These are phyloP conservation scores for Diaporthe velutina DNA, from an alignment of 2,329 filamentous ascomycete genomes.

Conservation along the genomic window DNA sequence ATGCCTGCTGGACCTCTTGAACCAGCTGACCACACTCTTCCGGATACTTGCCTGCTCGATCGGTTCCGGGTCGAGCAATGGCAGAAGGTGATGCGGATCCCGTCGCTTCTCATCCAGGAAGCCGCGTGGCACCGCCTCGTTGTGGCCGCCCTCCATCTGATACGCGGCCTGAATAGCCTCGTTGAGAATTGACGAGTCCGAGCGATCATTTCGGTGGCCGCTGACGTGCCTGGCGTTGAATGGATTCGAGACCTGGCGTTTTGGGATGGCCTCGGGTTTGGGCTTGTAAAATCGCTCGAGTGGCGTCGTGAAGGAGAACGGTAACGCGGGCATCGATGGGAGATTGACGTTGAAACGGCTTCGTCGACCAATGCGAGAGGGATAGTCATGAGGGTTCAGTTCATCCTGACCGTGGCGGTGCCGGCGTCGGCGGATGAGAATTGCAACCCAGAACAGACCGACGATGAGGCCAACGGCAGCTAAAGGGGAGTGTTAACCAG, in stretches of 20 bases:
- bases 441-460: slow-evolving; percentile 27
- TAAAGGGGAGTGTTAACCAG: neutral
- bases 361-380: neutral
- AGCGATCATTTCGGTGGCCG: slow-evolving; percentile 15
- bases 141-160: slow-evolving; percentile 1
- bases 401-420: slow-evolving; percentile 7
- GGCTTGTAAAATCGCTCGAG: slow-evolving; percentile 14
- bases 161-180: slow-evolving; percentile 26
- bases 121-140: slow-evolving; percentile 15
- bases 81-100: slow-evolving; percentile 17
- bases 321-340: neutral
- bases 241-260: slow-evolving; percentile 16
- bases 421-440: slow-evolving; percentile 33
- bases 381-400: neutral
- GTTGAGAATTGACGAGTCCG: slow-evolving; percentile 24
- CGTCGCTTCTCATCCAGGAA: slow-evolving; percentile 36
- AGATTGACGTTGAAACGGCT: slow-evolving; percentile 13
- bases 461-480: slow-evolving; percentile 35
- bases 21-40: slow-evolving; percentile 36
- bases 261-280: neutral
- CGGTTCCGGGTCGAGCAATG: slow-evolving; percentile 20
- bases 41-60: slow-evolving; percentile 34
- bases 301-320: neutral
- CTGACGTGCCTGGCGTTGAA: neutral
- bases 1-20: slow-evolving; percentile 29